Base-by-base conservation (phyloP, 306 rosid species). In the Citrullus amarus region DNA sequence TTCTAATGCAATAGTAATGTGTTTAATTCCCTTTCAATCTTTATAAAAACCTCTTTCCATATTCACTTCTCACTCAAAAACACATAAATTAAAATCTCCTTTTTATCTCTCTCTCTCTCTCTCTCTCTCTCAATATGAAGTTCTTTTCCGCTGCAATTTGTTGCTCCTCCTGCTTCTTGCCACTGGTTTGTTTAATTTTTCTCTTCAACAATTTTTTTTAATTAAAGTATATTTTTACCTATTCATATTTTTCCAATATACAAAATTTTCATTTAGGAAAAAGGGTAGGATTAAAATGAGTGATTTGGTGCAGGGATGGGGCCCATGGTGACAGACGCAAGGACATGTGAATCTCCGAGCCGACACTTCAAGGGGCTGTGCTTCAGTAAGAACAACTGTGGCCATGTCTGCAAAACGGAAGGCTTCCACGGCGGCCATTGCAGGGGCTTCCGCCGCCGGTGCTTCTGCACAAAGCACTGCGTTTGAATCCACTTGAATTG, bases 371-470 rank as follows among this genome's bases (percentile, higher is more conserved):
- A 36, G 8, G 79, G 79, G n/a, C 9, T 58, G 1, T 76, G 79
- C 63, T 57, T 39, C 4, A 76, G 56, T 25, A 39, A 20, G 4
- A n/a, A 12, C 55, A 76, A 76, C 56, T 76, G 79, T 9, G 79
- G 68, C 34, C 30, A 20, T 41, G 38, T 76, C 10, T 76, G 79
- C 56, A 62, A 58, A 12, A 58, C 69, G 1, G 79, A 76, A 69
- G 79, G 79, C 12, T 76, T 76, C 8, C 18, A 36, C 38, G 79
- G 69, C 11, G 79, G 79, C 36, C 41, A 41, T 34, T 76, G 79
- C 79, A n/a, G 79, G 6, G 79, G 79, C 6, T 76, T 76, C 50
- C 79, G 79, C 20, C 79, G 69, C 16, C 66, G 79, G 1, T 76
- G 79, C 68, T 76, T 76, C 20, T 76, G 79, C 68, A 57, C 68